A percentile compares a stretch with the other conserved stretches of the same genome.
phyloP scores from a whole-genome alignment of 768 basidiomycete genomes.

The Dendrothele bispora region DNA sequence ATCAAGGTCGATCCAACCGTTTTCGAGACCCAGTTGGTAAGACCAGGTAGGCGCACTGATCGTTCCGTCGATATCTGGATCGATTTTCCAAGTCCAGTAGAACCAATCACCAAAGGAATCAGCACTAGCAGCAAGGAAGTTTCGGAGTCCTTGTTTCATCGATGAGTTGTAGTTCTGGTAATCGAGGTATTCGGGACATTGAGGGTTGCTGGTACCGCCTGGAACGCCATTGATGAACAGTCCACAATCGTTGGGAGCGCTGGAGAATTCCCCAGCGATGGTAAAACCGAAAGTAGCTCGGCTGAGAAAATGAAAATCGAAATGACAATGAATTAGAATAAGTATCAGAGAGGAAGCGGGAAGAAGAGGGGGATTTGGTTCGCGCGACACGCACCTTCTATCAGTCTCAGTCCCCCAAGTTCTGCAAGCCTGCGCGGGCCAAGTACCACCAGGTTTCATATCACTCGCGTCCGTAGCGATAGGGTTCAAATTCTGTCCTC shows the following conservation, averaged over 20 bases:
- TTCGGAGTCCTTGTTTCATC: conserved; percentile 2
- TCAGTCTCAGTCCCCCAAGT: conserved; percentile 61
- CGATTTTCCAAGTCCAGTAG: conserved; percentile 13
- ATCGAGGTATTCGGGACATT: conserved; percentile 29
- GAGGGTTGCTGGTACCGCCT: not conserved
- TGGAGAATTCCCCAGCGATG: conserved; percentile 76
- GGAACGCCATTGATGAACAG: conserved; percentile 35
- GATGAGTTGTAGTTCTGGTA: conserved; percentile 43
- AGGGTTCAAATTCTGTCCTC: conserved; percentile 34
- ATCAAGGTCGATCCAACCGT: not conserved
- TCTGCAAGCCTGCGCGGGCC: conserved; percentile 52
- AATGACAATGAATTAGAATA: conserved; percentile 29
- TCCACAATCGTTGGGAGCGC: conserved; percentile 67
- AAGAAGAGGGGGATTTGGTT: not conserved
- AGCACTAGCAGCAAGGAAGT: conserved; percentile 4
- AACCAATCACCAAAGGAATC: conserved; percentile 9
- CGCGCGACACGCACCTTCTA: conserved; percentile 36
- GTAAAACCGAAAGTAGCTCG: conserved; percentile 62
- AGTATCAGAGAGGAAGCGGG: no score
- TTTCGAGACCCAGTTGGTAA: conserved; percentile 6
- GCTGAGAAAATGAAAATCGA: conserved; percentile 21
- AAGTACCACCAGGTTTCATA: conserved; percentile 39
- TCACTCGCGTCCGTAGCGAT: conserved; percentile 28
- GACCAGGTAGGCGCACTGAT: conserved; percentile 3
- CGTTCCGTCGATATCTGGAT: not conserved